Evolutionary conservation across 345 rosid genomes (phyloP), one percentile per base, ranked within the genome.

Genomic region (Populus alba): DNA sequence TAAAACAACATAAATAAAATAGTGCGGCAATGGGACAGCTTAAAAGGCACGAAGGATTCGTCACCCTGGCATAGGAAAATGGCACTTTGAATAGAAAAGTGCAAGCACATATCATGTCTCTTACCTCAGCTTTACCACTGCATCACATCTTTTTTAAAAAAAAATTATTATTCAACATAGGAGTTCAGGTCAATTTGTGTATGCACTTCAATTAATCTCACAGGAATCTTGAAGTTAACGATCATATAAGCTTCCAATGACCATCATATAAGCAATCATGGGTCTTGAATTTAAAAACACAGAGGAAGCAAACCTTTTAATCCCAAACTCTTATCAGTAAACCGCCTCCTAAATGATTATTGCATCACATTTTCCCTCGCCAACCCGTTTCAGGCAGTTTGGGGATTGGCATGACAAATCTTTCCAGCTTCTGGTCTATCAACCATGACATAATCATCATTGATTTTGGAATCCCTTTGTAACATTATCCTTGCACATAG

Each of bases 401-500:
- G 22, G n/a, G 41, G 41, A 25, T 75, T 39, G 8, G 25, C 39
- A 74, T 66, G 35, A 7, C 41, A 75, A 15, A 70, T 49, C 49
- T 45, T 67, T 71, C 9, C 13, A 33, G 5, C 11, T 55, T 22
- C 23, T 23, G 17, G 31, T 15, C 53, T 8, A 62, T 27, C 63
- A 51, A 59, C 67, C 57, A 55, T 78, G 69, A 62, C 61, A 39
- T 76, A 51, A 70, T 77, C 79, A 33, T 23, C 77, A 79, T 65
- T 85, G 25, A 68, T 51, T 35, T 55, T 22, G 9, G 37, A 70
- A 73, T 75, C 69, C 71, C 75, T 55, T 53, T 38, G 27, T 25
- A 35, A 16, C 79, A 69, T 80, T 83, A 80, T 78, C 81, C 78
- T 39, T 25, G 73, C 86, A 80, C 86, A 80, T 76, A 85, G 80